Conservation (phyloP, 768 basidiomycete species). For the Hypholoma fasciculare region DNA sequence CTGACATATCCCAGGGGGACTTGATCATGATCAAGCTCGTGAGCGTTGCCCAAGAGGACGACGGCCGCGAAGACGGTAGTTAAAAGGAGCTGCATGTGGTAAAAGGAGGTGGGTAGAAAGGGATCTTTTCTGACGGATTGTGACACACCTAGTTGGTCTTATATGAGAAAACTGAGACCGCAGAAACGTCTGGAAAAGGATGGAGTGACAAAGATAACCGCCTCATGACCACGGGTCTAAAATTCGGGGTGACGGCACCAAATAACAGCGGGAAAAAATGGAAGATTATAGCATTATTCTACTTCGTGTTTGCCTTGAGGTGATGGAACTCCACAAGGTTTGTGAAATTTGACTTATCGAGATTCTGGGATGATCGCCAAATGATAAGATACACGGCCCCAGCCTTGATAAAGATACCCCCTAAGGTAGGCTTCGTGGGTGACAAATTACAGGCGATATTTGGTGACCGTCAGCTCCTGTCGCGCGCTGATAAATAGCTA, state of each 20-base stretch:
- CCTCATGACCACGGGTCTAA: constrained; percentile 18
- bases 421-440: not conserved
- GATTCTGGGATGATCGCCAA: constrained; percentile 17
- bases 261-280: constrained; percentile 19
- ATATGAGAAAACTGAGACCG: constrained; percentile 11
- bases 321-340: constrained; percentile 29
- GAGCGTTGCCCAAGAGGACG: constrained; percentile 25
- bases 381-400: constrained; percentile 17
- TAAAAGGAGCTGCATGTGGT: constrained; percentile 18
- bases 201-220: constrained; percentile 9
- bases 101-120: not conserved
- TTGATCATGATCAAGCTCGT: constrained; percentile 48
- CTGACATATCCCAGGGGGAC: constrained; percentile 67
- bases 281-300: constrained; percentile 14
- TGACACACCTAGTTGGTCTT: not conserved
- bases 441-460: not conserved
- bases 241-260: constrained; percentile 18
- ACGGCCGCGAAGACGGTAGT: constrained; percentile 24
- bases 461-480: constrained; percentile 6
- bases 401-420: not conserved
- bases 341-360: constrained; percentile 13
- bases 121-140: not conserved
- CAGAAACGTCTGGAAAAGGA: constrained; percentile 5
- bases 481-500: constrained; percentile 13
- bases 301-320: constrained; percentile 55